Evolutionary conservation across 305 asterid species (phyloP), one percentile per base, ranked within the genome.

Genomic region (Fraxinus angustifolia): DNA sequence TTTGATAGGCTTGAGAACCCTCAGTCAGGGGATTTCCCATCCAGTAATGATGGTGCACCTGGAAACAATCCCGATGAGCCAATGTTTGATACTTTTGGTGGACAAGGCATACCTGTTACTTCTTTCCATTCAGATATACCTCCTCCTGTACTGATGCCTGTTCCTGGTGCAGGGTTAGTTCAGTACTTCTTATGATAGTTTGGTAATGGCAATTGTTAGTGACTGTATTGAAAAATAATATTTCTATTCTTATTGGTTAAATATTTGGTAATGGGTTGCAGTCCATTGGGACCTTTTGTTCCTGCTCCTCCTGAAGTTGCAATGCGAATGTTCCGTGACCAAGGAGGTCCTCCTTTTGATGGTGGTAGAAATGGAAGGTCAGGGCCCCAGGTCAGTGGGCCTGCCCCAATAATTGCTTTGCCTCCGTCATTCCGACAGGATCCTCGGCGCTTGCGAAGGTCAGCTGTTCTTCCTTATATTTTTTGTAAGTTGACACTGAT

Each of bases 261-360:
- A 70, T 82, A 35, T 83, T 76, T 76, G 70, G 78, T 76, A 73
- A 71, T 75, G 83, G 79, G 21, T 78, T 87, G 86, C 91, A 96
- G 99, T 77, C 99, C 99, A 31, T 85, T 96, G 86, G 99, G 99
- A 42, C 99, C 99, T 48, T 96, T 96, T 72, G 97, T 96, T 73
- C 99, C 99, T 77, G 97, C 99, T 30, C 99, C 99, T 81, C 99
- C 99, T 70, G 99, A 96, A 86, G 98, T 96, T 85, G 99, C 99
- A 42, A 94, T 94, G 99, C 94, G 86, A 77, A 96, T 96, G 99
- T 74, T 96, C 85, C 93, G 97, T 48, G 99, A 96, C 17, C 98
- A 93, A 79, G 99, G 98, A 35, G 97, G 97, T 16, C 94, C 98
- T 60, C 92, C 97, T 62, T 95, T 91, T 85, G 98, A 94, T 81